Conservation (phyloP, 2,329 filamentous ascomycete species). For the Karstenula rhodostoma region DNA sequence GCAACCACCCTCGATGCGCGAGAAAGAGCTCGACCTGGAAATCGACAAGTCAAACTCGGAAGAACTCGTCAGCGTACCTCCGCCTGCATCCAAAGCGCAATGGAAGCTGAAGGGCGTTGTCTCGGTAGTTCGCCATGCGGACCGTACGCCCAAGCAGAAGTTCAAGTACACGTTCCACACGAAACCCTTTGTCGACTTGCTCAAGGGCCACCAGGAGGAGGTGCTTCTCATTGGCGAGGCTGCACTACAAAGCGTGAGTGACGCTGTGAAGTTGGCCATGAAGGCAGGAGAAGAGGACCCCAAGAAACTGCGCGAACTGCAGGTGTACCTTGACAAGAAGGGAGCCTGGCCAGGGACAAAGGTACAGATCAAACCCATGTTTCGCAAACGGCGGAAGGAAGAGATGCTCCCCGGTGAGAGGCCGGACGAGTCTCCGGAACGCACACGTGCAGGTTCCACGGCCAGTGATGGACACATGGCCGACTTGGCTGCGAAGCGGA, state of each 20-base stretch:
- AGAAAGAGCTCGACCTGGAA: constrained; percentile 34
- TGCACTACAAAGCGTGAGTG: constrained; percentile 85
- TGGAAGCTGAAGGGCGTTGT: constrained; percentile 99
- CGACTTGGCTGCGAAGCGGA: constrained; percentile 50
- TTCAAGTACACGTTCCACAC: constrained; percentile 99
- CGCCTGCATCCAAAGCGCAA: constrained; percentile 78
- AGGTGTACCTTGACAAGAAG: constrained; percentile 90
- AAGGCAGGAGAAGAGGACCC: constrained; percentile 82
- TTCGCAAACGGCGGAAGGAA: constrained; percentile 82
- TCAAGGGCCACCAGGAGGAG: constrained; percentile 96
- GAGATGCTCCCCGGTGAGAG: constrained; percentile 54
- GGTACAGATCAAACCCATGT: constrained; percentile 99
- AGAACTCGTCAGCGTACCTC: constrained; percentile 51
- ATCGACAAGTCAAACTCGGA: constrained; percentile 40
- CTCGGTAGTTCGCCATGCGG: constrained; percentile 93
- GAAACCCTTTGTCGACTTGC: constrained; percentile 90
- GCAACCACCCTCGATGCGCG: constrained; percentile 35
- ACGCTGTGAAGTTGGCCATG: constrained; percentile 84
- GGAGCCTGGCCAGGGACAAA: constrained; percentile 95
- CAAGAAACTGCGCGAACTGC: constrained; percentile 83
- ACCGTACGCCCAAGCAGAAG: constrained; percentile 97
- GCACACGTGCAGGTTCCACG: constrained; percentile 26
- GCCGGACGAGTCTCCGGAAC: constrained; percentile 41
- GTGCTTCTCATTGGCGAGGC: constrained; percentile 92
- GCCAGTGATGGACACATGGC: constrained; percentile 27